A percentile compares a stretch with the other conserved stretches of the same genome.
Evolutionary conservation across 192 early-diverging fungal species (phyloP).

Genomic region (Spizellomyces sp.): DNA sequence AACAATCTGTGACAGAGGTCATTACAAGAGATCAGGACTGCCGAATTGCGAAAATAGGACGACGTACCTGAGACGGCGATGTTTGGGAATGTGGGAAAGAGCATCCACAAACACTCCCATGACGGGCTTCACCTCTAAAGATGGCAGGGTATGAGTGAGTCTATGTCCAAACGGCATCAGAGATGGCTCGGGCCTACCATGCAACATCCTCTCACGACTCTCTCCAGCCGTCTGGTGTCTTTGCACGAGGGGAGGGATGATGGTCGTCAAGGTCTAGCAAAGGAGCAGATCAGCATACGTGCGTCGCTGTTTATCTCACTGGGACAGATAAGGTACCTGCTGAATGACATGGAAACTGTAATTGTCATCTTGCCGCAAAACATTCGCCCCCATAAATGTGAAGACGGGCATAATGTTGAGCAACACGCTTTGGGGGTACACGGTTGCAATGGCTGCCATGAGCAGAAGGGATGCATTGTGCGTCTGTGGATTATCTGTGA

Average conservation of each 20-base stretch:
- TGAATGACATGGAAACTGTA: conserved; percentile 96
- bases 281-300: too few species aligned
- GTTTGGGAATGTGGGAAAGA: conserved; percentile 87
- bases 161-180: too few species aligned
- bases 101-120: conserved; percentile 92
- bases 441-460: conserved; percentile 80
- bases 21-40: too few species aligned
- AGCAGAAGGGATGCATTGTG: conserved; percentile 86
- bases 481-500: conserved; percentile 91
- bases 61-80: conserved; percentile 66
- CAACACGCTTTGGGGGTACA: conserved; percentile 83
- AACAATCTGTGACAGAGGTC: conserved; percentile 64
- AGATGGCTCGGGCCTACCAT: too few species aligned
- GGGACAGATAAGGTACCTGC: conserved; percentile 36
- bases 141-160: not conserved
- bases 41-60: too few species aligned
- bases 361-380: conserved; percentile 93
- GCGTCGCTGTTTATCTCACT: too few species aligned
- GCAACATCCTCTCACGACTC: not conserved
- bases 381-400: conserved; percentile 96
- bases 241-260: conserved; percentile 80
- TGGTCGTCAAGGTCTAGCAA: conserved; percentile 69
- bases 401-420: conserved; percentile 96
- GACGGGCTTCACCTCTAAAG: conserved; percentile 68
- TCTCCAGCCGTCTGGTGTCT: conserved; percentile 25